Evolutionary conservation across 2,329 filamentous ascomycete genomes (phyloP), one percentile per base, ranked within the genome.

Genomic region (Ophiocordyceps robertsii): DNA sequence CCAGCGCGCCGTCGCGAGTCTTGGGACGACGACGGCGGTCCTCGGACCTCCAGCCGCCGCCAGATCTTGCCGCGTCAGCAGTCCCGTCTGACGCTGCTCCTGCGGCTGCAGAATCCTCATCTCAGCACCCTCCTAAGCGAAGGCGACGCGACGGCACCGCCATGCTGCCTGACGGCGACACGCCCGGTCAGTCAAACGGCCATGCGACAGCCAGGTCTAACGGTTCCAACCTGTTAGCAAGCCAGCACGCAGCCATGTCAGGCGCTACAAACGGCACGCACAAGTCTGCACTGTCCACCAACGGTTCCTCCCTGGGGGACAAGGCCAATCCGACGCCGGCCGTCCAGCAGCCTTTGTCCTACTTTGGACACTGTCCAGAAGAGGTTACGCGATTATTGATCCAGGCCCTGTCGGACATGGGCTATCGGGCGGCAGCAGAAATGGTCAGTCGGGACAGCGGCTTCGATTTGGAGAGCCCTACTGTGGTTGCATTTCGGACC

Each of bases 321-420:
- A 57, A 54, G 44, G 46, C 43, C 39, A 29, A 14, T 40, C 45
- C 40, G 21, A 35, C 46, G 14, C 39, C 43, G 12, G 41, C 45
- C 10, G 42, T 42, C 17, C 46, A 46, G 29, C 49, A 46, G 12
- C 47, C 54, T 2, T 40, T 52, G 37, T 62, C 59, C 27, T 96
- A 93, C 60, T 82, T 80, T 56, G 89, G 88, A 16, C 90, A 96
- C 57, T 78, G 92, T 57, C 78, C 87, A 57, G 88, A 95, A 67
- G 90, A 98, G 65, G 82, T 96, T 37, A 94, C 90, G 6, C 74
- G 92, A 42, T 83, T 96, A 49, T 64, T 98, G 53, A 92, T 98
- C 54, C 92, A 98, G 62, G 84, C 88, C 31, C 66, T 98, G 49
- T 77, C 80, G 21, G 90, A 95, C 59, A 72, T 98, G 66, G 92